Evolutionary conservation across 2,329 filamentous ascomycete species (phyloP).

Genomic region (Xylaria arbuscula): DNA sequence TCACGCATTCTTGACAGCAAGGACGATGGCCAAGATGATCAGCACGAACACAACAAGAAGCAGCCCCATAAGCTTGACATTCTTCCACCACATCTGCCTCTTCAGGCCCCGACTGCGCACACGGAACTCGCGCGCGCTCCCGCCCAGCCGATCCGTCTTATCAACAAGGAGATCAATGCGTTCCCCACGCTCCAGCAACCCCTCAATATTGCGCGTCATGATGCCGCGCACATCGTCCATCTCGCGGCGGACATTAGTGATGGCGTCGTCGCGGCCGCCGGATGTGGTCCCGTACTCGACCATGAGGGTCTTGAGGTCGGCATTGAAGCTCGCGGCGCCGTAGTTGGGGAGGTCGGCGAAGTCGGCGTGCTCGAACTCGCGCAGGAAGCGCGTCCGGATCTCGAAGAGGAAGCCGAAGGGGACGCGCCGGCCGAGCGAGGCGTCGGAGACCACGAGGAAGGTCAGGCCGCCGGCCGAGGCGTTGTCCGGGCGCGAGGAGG

Average conservation of each 20-base stretch:
- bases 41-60: constrained; percentile 74
- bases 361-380: constrained; percentile 76
- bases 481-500: constrained; percentile 69
- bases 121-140: constrained; percentile 88
- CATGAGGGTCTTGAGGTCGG: constrained; percentile 79
- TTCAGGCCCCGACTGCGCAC: constrained; percentile 87
- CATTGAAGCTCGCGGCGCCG: constrained; percentile 89
- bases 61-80: constrained; percentile 91
- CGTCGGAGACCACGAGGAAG: constrained; percentile 89
- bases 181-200: constrained; percentile 88
- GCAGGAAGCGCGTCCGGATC: constrained; percentile 87
- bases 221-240: constrained; percentile 93
- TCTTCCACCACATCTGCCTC: constrained; percentile 99
- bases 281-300: constrained; percentile 84
- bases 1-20: constrained; percentile 61
- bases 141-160: constrained; percentile 93
- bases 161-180: constrained; percentile 93
- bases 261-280: constrained; percentile 80
- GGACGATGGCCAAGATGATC: constrained; percentile 66
- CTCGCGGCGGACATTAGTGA: constrained; percentile 84
- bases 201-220: constrained; percentile 96
- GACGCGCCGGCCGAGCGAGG: constrained; percentile 83
- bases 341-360: constrained; percentile 86
- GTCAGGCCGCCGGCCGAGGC: constrained; percentile 83
- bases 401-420: constrained; percentile 93